Conservation (phyloP, 495 filamentous ascomycete genomes). For the Usnea hakonensis region DNA sequence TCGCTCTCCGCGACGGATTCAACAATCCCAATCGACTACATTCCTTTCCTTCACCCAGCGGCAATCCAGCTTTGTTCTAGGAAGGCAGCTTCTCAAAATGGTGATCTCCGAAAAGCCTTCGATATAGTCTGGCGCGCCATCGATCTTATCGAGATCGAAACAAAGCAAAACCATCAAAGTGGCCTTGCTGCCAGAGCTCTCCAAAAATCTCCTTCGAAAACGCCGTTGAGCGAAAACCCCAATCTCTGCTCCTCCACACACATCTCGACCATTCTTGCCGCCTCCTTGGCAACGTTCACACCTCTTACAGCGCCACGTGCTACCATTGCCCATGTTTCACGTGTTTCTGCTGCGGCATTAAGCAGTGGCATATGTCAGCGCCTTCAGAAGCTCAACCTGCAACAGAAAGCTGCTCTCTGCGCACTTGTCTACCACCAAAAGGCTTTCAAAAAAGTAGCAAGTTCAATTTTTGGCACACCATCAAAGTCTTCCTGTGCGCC, state of each 20-base stretch:
- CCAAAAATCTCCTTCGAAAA: slow-evolving; percentile 44
- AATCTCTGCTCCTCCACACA: slow-evolving; percentile 56
- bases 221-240: slow-evolving; percentile 57
- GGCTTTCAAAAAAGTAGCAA: slow-evolving; percentile 33
- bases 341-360: slow-evolving; percentile 77
- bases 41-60: slow-evolving; percentile 87
- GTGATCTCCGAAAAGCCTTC: slow-evolving; percentile 91
- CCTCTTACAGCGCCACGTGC: slow-evolving; percentile 77
- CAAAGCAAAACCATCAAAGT: slow-evolving; percentile 40
- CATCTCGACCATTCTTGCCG: slow-evolving; percentile 27
- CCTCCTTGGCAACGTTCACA: slow-evolving; percentile 52
- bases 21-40: slow-evolving; percentile 37
- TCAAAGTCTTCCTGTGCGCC: slow-evolving; percentile 55
- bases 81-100: slow-evolving; percentile 87
- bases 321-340: slow-evolving; percentile 81
- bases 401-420: slow-evolving; percentile 94
- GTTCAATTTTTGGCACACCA: slow-evolving; percentile 44
- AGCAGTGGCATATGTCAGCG: slow-evolving; percentile 76
- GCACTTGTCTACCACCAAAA: slow-evolving; percentile 75
- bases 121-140: slow-evolving; percentile 86
- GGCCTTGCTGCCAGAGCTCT: slow-evolving; percentile 23
- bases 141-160: slow-evolving; percentile 83
- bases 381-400: slow-evolving; percentile 79
- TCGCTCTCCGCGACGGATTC: slow-evolving; percentile 52
- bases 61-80: slow-evolving; percentile 89